Evolutionary conservation across 495 filamentous ascomycete species (phyloP), one percentile per base, ranked within the genome.

Genomic region (Xylaria scruposa): DNA sequence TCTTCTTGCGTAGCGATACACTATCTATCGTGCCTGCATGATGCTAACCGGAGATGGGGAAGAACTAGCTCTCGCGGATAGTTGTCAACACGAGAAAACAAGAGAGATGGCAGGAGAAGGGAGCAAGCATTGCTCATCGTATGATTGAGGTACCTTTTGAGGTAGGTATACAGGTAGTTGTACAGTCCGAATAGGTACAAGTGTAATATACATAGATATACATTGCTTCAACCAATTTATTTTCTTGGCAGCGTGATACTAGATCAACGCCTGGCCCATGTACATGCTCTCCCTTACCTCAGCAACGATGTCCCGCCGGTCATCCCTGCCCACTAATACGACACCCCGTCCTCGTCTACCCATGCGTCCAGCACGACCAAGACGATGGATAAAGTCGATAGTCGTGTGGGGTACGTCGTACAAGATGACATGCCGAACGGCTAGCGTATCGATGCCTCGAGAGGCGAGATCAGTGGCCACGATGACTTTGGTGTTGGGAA

Each of bases 241-340:
- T 31, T 38, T 38, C 36, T 38, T 38, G 36, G 56, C 26, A 21
- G 24, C 4, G 3, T 7, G 26, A 40, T 33, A 42, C 69, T 85
- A 97, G 70, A 97, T 94, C 76, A 97, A 83, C 15, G 94, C 94
- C 81, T 93, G 89, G 19, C 95, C 95, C 80, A 89, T 92, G 81
- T 91, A 98, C 95, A 98, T 97, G 46, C 91, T 94, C 79, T 97
- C 93, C 79, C 91, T 92, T 29, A 99, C 94, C 84, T 98, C 97
- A 31, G 89, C 90, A 42, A 98, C 93, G 42, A 98, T 88, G 83
- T 98, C 95, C 79, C 91, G 91, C 69, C 97, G 85, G 79, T 98
- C 97, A 73, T 92, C 86, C 82, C 90, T 95, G 71, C 95, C 96
- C 13, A 97, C 93, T 58, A 99, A 82, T 51, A 98, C 94, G 72